Conservation (phyloP, 2,329 filamentous ascomycete genomes). For the Lasiodiplodia hormozganensis region DNA sequence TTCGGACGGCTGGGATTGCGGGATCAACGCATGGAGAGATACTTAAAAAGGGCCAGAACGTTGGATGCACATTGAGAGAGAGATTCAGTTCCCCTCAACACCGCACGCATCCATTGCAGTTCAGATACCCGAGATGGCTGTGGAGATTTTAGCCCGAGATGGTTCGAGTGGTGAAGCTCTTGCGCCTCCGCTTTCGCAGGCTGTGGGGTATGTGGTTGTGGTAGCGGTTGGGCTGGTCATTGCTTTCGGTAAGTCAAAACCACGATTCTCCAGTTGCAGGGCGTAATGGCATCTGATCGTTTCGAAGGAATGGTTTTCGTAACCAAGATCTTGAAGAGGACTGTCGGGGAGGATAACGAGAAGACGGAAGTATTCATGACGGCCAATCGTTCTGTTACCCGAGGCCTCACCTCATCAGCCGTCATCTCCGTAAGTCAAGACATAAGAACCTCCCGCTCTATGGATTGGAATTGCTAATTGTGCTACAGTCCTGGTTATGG, state of each 20-base stretch:
- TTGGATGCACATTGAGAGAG: neutral
- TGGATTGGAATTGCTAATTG: too few relatives aligned
- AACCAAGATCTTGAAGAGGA: conserved; percentile 56
- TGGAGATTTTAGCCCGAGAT: conserved; percentile 8
- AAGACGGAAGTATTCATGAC: conserved; percentile 65
- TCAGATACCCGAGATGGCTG: neutral
- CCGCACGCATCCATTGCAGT: neutral
- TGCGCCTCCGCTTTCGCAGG: conserved; percentile 37
- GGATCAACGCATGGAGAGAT: neutral
- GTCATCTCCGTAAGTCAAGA: conserved; percentile 45
- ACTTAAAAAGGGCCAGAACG: neutral
- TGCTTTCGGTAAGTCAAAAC: conserved; percentile 43
- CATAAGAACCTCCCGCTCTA: too few relatives aligned
- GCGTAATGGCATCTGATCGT: neutral
- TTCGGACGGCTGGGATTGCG: neutral
- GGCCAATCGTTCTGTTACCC: conserved; percentile 59
- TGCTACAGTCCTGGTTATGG: conserved; percentile 58
- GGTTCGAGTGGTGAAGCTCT: conserved; percentile 24
- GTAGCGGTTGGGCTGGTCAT: conserved; percentile 51
- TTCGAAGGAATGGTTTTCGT: conserved; percentile 54
- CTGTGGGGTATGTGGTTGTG: conserved; percentile 53
- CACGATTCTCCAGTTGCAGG: neutral
- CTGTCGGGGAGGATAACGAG: conserved; percentile 55
- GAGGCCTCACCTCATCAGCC: conserved; percentile 60
- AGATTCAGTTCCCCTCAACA: neutral